These are phyloP conservation scores for Torulaspora gathmanii DNA, from an alignment of 805 yeast genomes.

Conservation along the genomic window DNA sequence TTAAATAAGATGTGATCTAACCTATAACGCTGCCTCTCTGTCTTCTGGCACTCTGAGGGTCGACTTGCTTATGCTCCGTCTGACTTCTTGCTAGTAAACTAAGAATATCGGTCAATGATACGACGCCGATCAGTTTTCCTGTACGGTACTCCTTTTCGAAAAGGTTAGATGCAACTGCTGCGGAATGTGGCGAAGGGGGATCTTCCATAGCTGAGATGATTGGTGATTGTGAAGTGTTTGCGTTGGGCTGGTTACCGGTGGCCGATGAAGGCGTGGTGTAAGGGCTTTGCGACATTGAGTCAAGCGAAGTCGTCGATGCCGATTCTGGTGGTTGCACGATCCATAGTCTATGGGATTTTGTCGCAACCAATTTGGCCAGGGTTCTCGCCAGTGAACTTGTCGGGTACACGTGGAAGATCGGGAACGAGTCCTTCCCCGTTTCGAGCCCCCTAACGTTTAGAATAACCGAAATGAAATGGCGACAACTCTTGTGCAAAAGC, in stretches of 20 bases:
- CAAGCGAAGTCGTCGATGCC: conserved; percentile 13
- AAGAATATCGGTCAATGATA: conserved; percentile 84
- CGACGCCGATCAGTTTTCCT: conserved; percentile 85
- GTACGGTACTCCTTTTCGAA: conserved; percentile 51
- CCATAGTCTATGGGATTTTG: conserved; percentile 88
- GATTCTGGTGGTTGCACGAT: conserved; percentile 56
- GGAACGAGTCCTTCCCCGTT: conserved; percentile 85
- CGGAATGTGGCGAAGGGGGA: conserved; percentile 18
- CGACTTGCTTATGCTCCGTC: conserved; percentile 65
- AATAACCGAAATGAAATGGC: conserved; percentile 82
- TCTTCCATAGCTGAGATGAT: conserved; percentile 26
- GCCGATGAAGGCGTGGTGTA: conserved; percentile 24
- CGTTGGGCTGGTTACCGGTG: conserved; percentile 15
- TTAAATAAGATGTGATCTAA: not conserved
- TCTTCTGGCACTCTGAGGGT: conserved; percentile 83
- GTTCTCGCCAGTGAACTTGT: conserved; percentile 79
- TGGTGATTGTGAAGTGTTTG: conserved; percentile 20
- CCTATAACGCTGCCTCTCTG: conserved; percentile 61
- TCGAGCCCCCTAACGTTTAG: conserved; percentile 84
- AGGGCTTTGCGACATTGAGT: conserved; percentile 3
- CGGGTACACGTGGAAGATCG: conserved; percentile 87
- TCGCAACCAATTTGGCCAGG: conserved; percentile 91
- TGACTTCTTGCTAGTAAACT: conserved; percentile 64
- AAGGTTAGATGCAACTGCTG: conserved; percentile 24
- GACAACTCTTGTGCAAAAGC: conserved; percentile 72